Evolutionary conservation across 2,329 filamentous ascomycete genomes (phyloP).

Genomic region (Conoideocrella luteorostrata): DNA sequence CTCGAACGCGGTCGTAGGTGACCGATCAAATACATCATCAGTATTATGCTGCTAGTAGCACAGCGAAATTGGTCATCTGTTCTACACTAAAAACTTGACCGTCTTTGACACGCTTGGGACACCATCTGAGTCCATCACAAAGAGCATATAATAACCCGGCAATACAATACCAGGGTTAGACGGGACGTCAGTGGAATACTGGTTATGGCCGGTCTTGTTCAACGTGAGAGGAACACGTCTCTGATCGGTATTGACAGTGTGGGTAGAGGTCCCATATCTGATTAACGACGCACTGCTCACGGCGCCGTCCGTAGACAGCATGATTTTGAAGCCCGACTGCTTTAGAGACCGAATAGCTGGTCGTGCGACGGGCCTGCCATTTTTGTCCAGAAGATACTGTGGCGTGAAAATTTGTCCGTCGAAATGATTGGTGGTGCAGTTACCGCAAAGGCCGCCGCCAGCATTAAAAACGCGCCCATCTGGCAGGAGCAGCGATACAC

Average conservation of each 20-base stretch:
- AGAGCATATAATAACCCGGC: slow-evolving; percentile 50
- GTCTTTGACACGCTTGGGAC: slow-evolving; percentile 40
- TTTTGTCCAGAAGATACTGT: slow-evolving; percentile 44
- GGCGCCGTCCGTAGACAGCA: slow-evolving; percentile 14
- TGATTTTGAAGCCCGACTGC: slow-evolving; percentile 16
- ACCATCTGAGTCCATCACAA: slow-evolving; percentile 38
- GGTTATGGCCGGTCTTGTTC: slow-evolving; percentile 17
- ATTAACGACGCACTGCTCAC: slow-evolving; percentile 34
- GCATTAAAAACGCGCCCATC: slow-evolving; percentile 44
- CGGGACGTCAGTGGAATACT: slow-evolving; percentile 36
- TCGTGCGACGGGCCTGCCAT: slow-evolving; percentile 32
- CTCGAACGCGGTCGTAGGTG: too few species aligned
- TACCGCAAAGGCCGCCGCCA: slow-evolving; percentile 47
- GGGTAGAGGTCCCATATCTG: slow-evolving; percentile 43
- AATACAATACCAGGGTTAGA: slow-evolving; percentile 41
- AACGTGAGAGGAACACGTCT: slow-evolving; percentile 40
- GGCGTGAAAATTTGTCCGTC: slow-evolving; percentile 51
- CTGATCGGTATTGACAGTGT: slow-evolving; percentile 54
- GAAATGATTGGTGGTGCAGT: slow-evolving; percentile 40
- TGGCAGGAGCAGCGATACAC: slow-evolving; percentile 39
- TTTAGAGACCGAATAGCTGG: slow-evolving; percentile 30
- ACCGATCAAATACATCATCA: too few species aligned
- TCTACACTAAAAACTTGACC: slow-evolving; percentile 22
- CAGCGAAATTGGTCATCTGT: too few species aligned
- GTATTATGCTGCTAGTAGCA: too few species aligned